These are phyloP conservation scores for Actinomucor elegans DNA, from an alignment of 371 early-diverging fungal species.

Conservation along the genomic window DNA sequence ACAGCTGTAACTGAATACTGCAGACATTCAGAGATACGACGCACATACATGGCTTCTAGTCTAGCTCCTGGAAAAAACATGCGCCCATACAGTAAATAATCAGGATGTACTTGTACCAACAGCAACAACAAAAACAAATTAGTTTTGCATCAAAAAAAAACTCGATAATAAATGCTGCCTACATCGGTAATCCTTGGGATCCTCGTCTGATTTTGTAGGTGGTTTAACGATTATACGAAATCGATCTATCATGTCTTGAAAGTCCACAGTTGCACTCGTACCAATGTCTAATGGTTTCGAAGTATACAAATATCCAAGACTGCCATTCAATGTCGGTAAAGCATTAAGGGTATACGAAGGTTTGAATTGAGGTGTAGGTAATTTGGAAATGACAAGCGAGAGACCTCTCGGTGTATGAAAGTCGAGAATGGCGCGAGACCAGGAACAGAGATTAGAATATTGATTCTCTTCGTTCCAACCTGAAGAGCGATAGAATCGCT, in stretches of 20 bases:
- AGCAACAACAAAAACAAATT: not conserved
- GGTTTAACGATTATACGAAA: conserved; percentile 42
- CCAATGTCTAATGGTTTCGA: conserved; percentile 66
- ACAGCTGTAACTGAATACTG: conserved; percentile 75
- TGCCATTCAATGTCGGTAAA: conserved; percentile 67
- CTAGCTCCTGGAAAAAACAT: conserved; percentile 77
- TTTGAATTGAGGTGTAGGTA: conserved; percentile 74
- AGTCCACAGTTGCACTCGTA: conserved; percentile 60
- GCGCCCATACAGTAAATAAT: conserved; percentile 73
- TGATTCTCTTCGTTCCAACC: conserved; percentile 80
- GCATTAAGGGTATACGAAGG: conserved; percentile 75
- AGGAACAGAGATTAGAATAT: conserved; percentile 74
- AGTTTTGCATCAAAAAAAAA: no score
- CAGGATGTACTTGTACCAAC: conserved; percentile 20
- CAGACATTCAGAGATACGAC: conserved; percentile 57
- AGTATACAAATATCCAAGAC: conserved; percentile 82
- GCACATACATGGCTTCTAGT: conserved; percentile 74
- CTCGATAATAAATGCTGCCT: no score
- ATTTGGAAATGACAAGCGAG: conserved; percentile 69
- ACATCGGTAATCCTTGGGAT: conserved; percentile 6
- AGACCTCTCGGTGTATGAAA: conserved; percentile 77
- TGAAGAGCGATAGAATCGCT: conserved; percentile 73
- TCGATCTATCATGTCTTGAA: conserved; percentile 60
- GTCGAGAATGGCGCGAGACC: conserved; percentile 74
- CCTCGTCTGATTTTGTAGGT: not conserved